Base-by-base conservation (phyloP, 805 yeast species). In the Candida dajiaensis region DNA sequence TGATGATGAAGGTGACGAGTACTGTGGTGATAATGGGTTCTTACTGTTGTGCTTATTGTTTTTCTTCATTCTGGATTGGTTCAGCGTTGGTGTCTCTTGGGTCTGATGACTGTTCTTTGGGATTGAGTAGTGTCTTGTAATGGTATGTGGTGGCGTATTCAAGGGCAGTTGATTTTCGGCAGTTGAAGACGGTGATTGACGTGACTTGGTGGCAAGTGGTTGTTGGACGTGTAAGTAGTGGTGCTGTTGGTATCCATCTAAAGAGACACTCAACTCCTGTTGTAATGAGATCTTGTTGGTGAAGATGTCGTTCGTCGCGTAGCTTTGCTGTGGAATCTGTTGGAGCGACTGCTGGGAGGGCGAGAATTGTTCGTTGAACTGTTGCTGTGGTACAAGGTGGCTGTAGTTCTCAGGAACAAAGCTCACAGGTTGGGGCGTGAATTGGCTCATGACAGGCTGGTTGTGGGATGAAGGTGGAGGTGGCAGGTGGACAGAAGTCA, bases 401-500 rank as follows among this genome's bases (percentile, higher is more conserved):
- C 23, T 40, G n/a, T 21, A 39, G 20, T 37, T 19, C 47, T 20
- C 46, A 46, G 45, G 36, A 46, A 35, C 38, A 56, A 37, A n/a
- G 13, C 10, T 25, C 23, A 16, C 16, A 9, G 19, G 20, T 12
- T 33, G 36, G 20, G 36, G 36, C 20, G 36, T 33, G 36, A 33
- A 33, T 12, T 33, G 36, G 18, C 36, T 33, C 36, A 33, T 16
- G 36, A 18, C 18, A 7, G 36, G 36, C 7, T 33, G 36, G 12
- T 33, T 33, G 36, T 36, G 39, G 7, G 33, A 16, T 16, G 20
- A 37, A 16, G 72, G 72, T 2, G 72, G 72, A 10, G 72, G 72
- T 6, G 73, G 73, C 22, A 69, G 60, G 43, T 69, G 70, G 28
- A 69, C 70, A 25, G 72, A 68, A 19, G 65, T 62, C 49, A 68